Percentiles rank a stretch among this genome's conserved stretches.
phyloP scores from a whole-genome alignment of 2,329 filamentous ascomycete genomes.

The Hawksworthiomyces lignivorus region DNA sequence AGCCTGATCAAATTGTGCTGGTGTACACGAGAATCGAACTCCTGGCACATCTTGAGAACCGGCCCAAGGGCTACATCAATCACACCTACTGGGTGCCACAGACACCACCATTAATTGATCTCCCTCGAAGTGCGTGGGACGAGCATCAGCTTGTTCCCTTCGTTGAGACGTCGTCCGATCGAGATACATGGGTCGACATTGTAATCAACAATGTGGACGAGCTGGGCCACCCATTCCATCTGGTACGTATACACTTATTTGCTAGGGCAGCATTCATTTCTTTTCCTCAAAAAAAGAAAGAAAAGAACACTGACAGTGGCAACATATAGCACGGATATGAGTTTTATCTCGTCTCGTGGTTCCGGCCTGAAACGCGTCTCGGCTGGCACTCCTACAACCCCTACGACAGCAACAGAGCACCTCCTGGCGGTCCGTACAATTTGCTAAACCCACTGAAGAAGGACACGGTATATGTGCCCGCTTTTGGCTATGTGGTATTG shows the following conservation, averaged over 20 bases:
- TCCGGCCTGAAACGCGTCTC: slow-evolving; percentile 13
- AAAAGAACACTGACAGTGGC: too few relatives aligned
- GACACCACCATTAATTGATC: slow-evolving; percentile 11
- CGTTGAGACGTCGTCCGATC: slow-evolving; percentile 14
- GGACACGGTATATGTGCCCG: slow-evolving; percentile 19
- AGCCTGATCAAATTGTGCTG: too few relatives aligned
- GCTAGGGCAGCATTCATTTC: too few relatives aligned
- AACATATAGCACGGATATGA: slow-evolving; percentile 21
- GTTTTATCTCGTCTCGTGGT: slow-evolving; percentile 17
- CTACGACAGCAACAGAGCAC: slow-evolving; percentile 13
- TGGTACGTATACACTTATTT: too few relatives aligned
- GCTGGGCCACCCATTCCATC: slow-evolving; percentile 19
- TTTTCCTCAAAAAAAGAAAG: too few relatives aligned
- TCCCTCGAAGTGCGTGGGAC: slow-evolving; percentile 15
- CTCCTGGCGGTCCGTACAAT: slow-evolving; percentile 16
- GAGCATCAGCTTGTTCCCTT: slow-evolving; percentile 18
- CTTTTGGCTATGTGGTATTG: slow-evolving; percentile 15
- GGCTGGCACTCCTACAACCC: slow-evolving; percentile 22
- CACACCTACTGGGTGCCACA: slow-evolving; percentile 18
- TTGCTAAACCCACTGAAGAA: slow-evolving; percentile 14
- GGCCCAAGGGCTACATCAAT: slow-evolving; percentile 18
- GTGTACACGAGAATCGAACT: too few relatives aligned
- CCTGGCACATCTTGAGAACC: slow-evolving; percentile 9
- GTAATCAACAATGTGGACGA: slow-evolving; percentile 20
- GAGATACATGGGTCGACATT: slow-evolving; percentile 20